Evolutionary conservation across 495 filamentous ascomycete species (phyloP).

Genomic region (Aspergillus haitiensis): DNA sequence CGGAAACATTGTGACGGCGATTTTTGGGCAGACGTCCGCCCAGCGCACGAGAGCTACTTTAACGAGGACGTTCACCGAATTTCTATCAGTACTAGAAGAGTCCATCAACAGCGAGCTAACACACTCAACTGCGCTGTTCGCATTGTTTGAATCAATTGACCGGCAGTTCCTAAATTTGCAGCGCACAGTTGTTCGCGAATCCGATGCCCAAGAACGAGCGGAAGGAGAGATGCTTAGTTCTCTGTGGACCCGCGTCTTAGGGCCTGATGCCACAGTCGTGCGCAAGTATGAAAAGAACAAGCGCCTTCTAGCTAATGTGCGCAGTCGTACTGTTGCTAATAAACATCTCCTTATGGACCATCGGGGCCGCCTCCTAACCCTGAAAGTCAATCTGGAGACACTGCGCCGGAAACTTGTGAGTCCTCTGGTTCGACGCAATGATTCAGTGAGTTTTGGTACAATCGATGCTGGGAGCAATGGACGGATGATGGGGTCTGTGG

Average conservation of each 20-base stretch:
- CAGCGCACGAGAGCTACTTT: constrained; percentile 79
- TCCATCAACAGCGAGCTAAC: constrained; percentile 79
- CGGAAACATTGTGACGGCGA: constrained; percentile 60
- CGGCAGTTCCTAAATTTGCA: constrained; percentile 84
- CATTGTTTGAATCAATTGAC: constrained; percentile 84
- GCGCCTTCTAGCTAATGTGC: constrained; percentile 68
- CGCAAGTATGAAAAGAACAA: constrained; percentile 89
- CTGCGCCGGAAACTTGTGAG: constrained; percentile 75
- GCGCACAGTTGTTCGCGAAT: constrained; percentile 80
- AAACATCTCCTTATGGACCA: constrained; percentile 81
- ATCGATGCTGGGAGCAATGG: constrained; percentile 45
- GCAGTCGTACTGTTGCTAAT: constrained; percentile 79
- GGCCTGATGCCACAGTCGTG: constrained; percentile 65
- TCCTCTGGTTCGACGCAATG: constrained; percentile 71
- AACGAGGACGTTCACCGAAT: constrained; percentile 83
- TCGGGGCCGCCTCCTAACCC: constrained; percentile 70
- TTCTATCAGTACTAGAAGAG: constrained; percentile 83
- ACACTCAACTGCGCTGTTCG: constrained; percentile 72
- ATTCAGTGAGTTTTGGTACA: constrained; percentile 46
- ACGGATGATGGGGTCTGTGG: constrained; percentile 58
- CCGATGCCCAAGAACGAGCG: constrained; percentile 71
- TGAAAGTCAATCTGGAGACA: constrained; percentile 79
- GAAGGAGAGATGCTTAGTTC: constrained; percentile 79
- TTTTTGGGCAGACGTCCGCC: constrained; percentile 76
- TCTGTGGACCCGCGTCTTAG: constrained; percentile 81